Percentiles rank a stretch among this genome's conserved stretches.
These are phyloP conservation scores for Rubia yunnanensis DNA, from an alignment of 257 asterid genomes.

Conservation along the genomic window DNA sequence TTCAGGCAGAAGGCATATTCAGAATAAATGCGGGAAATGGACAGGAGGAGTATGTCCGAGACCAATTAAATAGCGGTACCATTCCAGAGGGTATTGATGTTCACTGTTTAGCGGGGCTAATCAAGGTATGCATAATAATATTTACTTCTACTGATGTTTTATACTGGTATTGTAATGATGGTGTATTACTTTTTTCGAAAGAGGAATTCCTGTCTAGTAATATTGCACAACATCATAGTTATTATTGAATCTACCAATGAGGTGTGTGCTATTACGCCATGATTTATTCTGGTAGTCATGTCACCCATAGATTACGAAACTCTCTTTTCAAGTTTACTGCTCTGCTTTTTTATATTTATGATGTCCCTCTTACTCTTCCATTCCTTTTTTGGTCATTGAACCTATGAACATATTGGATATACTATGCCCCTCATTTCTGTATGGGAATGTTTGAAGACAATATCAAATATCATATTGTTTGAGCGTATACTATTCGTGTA, in stretches of 20 bases:
- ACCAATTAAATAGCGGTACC: conserved; percentile 75
- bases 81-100: conserved; percentile 88
- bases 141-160: conserved; percentile 3
- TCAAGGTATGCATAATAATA: conserved; percentile 46
- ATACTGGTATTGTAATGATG: not conserved
- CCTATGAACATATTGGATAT: not conserved
- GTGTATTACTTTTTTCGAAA: not conserved
- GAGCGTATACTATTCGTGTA: not conserved
- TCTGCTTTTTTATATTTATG: not conserved
- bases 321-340: not conserved
- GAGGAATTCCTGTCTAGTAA: not conserved
- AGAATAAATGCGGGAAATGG: conserved; percentile 91
- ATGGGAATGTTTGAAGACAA: not conserved
- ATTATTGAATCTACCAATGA: not conserved
- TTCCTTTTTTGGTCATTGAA: not conserved
- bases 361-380: not conserved
- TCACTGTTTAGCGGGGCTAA: conserved; percentile 92
- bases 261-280: not conserved
- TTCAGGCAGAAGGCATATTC: conserved; percentile 97
- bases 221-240: not conserved
- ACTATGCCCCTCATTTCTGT: too few species aligned
- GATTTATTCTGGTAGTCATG: not conserved
- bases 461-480: not conserved
- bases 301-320: not conserved
- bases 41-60: conserved; percentile 95